These are phyloP conservation scores for Corynespora cassiicola DNA, from an alignment of 2,329 filamentous ascomycete species.

Conservation along the genomic window DNA sequence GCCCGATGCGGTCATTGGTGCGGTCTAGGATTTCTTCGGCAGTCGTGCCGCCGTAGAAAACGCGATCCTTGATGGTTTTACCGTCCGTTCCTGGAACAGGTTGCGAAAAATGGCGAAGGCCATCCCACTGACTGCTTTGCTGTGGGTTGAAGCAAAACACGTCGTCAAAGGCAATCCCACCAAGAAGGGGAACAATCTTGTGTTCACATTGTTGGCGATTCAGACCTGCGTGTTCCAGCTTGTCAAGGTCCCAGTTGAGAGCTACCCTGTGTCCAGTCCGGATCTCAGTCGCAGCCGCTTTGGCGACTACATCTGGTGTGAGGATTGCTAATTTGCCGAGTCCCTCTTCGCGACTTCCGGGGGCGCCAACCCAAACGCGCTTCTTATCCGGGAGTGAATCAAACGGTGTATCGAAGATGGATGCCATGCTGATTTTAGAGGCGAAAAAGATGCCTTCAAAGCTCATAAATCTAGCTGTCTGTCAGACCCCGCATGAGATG, in stretches of 20 bases:
- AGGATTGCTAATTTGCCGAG: slow-evolving; percentile 59
- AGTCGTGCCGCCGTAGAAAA: slow-evolving; percentile 27
- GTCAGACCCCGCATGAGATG: no score
- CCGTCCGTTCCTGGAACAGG: slow-evolving; percentile 8
- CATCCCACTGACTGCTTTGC: slow-evolving; percentile 29
- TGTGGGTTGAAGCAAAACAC: slow-evolving; percentile 28
- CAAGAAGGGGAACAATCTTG: slow-evolving; percentile 55
- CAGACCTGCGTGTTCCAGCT: slow-evolving; percentile 60
- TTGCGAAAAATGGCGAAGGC: slow-evolving; percentile 26
- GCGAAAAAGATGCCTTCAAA: not conserved
- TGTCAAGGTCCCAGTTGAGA: slow-evolving; percentile 61
- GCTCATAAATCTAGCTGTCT: not conserved
- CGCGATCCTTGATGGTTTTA: slow-evolving; percentile 11
- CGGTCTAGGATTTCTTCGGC: slow-evolving; percentile 23
- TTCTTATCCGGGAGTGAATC: slow-evolving; percentile 57
- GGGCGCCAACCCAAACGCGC: slow-evolving; percentile 55
- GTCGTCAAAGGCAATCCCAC: slow-evolving; percentile 50
- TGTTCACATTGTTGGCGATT: slow-evolving; percentile 57
- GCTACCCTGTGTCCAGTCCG: slow-evolving; percentile 56
- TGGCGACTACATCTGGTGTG: slow-evolving; percentile 58
- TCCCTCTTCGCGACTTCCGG: slow-evolving; percentile 57
- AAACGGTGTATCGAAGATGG: slow-evolving; percentile 36
- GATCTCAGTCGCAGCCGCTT: slow-evolving; percentile 56
- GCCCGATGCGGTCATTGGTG: slow-evolving; percentile 13
- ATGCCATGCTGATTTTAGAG: slow-evolving; percentile 7